These are phyloP conservation scores for Stagonosporopsis vannaccii DNA, from an alignment of 2,329 filamentous ascomycete genomes.

Conservation along the genomic window DNA sequence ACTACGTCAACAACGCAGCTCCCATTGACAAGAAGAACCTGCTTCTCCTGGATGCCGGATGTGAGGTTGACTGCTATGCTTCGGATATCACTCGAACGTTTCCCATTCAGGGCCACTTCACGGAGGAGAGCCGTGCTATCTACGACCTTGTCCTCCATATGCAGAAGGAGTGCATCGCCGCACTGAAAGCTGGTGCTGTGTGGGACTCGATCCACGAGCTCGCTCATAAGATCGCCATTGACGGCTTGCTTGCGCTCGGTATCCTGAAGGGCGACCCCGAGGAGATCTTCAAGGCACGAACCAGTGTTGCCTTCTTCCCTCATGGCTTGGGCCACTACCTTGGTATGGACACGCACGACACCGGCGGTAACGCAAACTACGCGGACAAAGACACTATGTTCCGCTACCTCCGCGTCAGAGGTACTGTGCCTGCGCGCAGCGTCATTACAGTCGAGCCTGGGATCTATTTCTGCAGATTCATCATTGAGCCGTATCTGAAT, in stretches of 20 bases:
- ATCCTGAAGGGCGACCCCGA: slow-evolving; percentile 70
- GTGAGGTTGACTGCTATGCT: slow-evolving; percentile 58
- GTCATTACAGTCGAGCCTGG: slow-evolving; percentile 97
- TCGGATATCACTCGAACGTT: slow-evolving; percentile 82
- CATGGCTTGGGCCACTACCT: slow-evolving; percentile 61
- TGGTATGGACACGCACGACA: slow-evolving; percentile 62
- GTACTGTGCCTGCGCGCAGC: slow-evolving; percentile 75
- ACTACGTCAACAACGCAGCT: slow-evolving; percentile 71
- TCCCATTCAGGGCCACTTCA: slow-evolving; percentile 71
- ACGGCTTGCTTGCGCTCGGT: slow-evolving; percentile 77
- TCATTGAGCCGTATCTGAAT: slow-evolving; percentile 74
- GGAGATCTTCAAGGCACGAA: slow-evolving; percentile 54
- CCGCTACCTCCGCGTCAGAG: slow-evolving; percentile 81
- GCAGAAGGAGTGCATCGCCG: slow-evolving; percentile 78
- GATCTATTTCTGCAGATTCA: slow-evolving; percentile 77
- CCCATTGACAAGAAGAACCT: slow-evolving; percentile 70
- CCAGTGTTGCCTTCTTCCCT: slow-evolving; percentile 59
- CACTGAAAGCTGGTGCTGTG: slow-evolving; percentile 74
- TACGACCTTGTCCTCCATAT: slow-evolving; percentile 87
- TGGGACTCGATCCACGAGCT: slow-evolving; percentile 85
- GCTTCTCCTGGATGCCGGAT: slow-evolving; percentile 83
- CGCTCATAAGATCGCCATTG: slow-evolving; percentile 82
- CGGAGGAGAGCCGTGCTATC: slow-evolving; percentile 57
- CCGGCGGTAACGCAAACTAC: slow-evolving; percentile 58
- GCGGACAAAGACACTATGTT: slow-evolving; percentile 83